Percentiles rank a stretch among this genome's conserved stretches.
Conservation (phyloP, 1,284 basidiomycete genomes). For the Cutaneotrichosporon cavernicola region DNA sequence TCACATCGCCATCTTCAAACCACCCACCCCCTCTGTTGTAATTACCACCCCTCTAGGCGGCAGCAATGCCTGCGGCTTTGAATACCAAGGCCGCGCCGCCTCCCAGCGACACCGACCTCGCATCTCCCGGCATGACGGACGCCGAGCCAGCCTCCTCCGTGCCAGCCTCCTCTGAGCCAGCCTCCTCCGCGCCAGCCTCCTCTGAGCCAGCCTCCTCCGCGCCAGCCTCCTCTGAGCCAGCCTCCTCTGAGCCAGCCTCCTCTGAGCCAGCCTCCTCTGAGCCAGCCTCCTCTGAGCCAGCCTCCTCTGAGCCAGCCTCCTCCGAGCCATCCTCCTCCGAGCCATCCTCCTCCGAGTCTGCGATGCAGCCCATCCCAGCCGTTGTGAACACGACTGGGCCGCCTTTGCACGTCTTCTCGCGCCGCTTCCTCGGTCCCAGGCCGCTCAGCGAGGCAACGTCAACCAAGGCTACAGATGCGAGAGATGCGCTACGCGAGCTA, state of each 20-base stretch:
- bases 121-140: no score
- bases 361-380: conserved; percentile 34
- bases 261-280: not conserved
- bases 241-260: not conserved
- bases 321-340: no score
- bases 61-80: not conserved
- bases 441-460: conserved; percentile 37
- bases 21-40: not conserved
- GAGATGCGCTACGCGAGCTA: conserved; percentile 25
- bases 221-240: not conserved
- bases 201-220: not conserved
- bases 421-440: conserved; percentile 47
- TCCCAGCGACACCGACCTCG: no score
- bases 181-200: not conserved
- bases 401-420: conserved; percentile 32
- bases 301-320: not conserved
- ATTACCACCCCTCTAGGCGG: not conserved
- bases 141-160: not conserved
- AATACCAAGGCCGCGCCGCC: no score
- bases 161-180: not conserved
- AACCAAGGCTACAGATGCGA: conserved; percentile 26
- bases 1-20: not conserved
- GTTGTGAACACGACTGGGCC: conserved; percentile 31
- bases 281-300: not conserved
- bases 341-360: not conserved